Conservation (phyloP, 176 grass and related monocot species). For the Ananas comosus region DNA sequence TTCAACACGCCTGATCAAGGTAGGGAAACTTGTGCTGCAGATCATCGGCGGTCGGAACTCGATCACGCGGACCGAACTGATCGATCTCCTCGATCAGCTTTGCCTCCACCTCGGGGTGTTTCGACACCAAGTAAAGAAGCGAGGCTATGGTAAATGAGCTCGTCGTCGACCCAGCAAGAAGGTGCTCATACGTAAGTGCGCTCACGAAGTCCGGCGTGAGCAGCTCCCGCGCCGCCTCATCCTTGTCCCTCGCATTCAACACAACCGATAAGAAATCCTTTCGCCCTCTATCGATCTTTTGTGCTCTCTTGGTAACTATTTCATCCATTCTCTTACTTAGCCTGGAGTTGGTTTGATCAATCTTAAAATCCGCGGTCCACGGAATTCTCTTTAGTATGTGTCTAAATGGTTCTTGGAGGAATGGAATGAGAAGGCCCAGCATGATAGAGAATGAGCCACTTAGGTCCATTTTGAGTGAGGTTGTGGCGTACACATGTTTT, state of each 20-base stretch:
- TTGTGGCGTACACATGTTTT: slow-evolving; percentile 56
- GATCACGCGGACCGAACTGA: slow-evolving; percentile 19
- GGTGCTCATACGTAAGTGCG: slow-evolving; percentile 80
- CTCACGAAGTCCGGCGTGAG: slow-evolving; percentile 57
- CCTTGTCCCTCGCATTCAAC: slow-evolving; percentile 41
- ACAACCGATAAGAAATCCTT: slow-evolving; percentile 56
- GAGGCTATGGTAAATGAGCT: slow-evolving; percentile 56
- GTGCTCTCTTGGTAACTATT: slow-evolving; percentile 30
- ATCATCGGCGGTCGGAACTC: slow-evolving; percentile 32
- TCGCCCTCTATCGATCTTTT: slow-evolving; percentile 1
- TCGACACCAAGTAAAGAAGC: slow-evolving; percentile 53
- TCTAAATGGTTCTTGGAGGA: slow-evolving; percentile 39
- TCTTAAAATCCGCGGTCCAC: slow-evolving; percentile 37
- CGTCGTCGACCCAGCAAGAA: slow-evolving; percentile 64
- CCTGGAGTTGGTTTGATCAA: slow-evolving; percentile 33
- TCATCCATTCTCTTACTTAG: slow-evolving; percentile 43
- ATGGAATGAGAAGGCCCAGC: slow-evolving; percentile 56
- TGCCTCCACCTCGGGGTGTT: slow-evolving; percentile 49
- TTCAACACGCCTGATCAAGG: slow-evolving; percentile 43
- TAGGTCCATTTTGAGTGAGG: slow-evolving; percentile 72
- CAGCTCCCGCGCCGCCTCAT: slow-evolving; percentile 30
- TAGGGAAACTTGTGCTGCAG: slow-evolving; percentile 48
- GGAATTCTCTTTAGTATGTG: slow-evolving; percentile 34
- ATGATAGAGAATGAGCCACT: slow-evolving; percentile 54
- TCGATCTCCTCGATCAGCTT: slow-evolving; percentile 53